phyloP scores from a whole-genome alignment of 177 flowering plant genomes.

The Tripterygium wilfordii region DNA sequence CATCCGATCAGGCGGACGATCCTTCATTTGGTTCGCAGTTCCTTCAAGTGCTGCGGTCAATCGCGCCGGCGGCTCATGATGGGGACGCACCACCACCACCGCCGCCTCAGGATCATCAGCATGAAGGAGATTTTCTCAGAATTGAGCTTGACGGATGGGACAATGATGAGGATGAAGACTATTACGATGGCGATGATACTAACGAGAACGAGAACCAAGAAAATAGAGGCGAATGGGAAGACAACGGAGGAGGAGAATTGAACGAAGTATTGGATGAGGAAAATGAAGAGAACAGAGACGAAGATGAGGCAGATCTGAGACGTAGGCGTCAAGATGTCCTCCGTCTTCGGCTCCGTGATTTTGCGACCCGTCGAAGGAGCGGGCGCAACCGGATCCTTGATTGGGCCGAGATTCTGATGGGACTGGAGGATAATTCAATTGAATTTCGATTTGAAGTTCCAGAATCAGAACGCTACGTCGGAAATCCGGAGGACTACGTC shows the following conservation, averaged over 20 bases:
- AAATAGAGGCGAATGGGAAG: slow-evolving; percentile 15
- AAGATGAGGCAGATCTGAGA: slow-evolving; percentile 28
- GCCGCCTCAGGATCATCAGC: slow-evolving; percentile 17
- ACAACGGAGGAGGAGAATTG: slow-evolving; percentile 16
- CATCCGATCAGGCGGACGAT: slow-evolving; percentile 24
- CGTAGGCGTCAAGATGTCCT: slow-evolving; percentile 44
- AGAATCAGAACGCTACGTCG: slow-evolving; percentile 43
- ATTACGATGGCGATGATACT: slow-evolving; percentile 14
- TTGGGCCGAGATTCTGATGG: slow-evolving; percentile 76
- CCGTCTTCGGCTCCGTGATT: slow-evolving; percentile 53
- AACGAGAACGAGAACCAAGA: slow-evolving; percentile 17
- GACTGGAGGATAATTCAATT: slow-evolving; percentile 63
- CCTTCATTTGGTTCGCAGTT: slow-evolving; percentile 50
- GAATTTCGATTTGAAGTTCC: slow-evolving; percentile 60
- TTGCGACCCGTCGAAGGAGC: slow-evolving; percentile 34
- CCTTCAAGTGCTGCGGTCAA: slow-evolving; percentile 50
- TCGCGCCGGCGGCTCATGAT: slow-evolving; percentile 50
- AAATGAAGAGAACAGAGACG: slow-evolving; percentile 16
- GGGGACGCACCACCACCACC: slow-evolving; percentile 37
- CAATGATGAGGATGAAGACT: slow-evolving; percentile 26
- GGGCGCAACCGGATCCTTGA: slow-evolving; percentile 54
- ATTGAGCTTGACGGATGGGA: slow-evolving; percentile 73
- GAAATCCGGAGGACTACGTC: slow-evolving; percentile 77
- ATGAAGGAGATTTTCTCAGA: slow-evolving; percentile 59
- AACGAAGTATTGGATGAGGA: slow-evolving; percentile 22